Base-by-base conservation (phyloP, 352 stramenopile genomes). In the Globisporangium middletonii region DNA sequence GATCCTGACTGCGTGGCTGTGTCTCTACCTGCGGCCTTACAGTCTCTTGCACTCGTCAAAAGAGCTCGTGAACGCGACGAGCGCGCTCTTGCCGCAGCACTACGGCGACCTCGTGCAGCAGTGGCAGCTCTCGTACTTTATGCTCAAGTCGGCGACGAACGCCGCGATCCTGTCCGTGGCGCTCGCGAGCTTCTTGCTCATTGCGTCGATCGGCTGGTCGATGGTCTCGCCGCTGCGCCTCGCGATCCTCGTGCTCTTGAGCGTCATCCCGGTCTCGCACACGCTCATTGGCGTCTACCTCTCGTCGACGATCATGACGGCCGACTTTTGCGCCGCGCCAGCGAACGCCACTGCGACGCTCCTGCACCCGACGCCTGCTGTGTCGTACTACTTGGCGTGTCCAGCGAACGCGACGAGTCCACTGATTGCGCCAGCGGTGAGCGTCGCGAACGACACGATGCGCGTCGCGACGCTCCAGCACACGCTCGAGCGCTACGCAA, bases 131-230 rank as follows among this genome's bases (percentile, higher is more conserved):
- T 80, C 64, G 64, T 93, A 93, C 67, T 93, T 91, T 47, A 70
- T 86, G 64, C 76, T 93, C 57, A 88, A 93, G 65, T 85, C 77
- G 23, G 81, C 80, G 27, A 93, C 83, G 1, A 93, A 91, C 56
- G 77, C 72, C 0, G 82, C 82, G n/a, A 93, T 93, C 54, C 56
- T 93, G 26, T 70, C 73, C 2, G 82, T 93, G 7, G 62, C 79
- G 16, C 65, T 93, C 19, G 72, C 83, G 37, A 89, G 79, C 58
- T 89, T 93, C 59, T 59, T 93, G 47, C 86, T 80, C 23, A 90
- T 93, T 54, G 74, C 83, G 45, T 84, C 79, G 13, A 86, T 93
- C 46, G 83, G 83, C 2, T 93, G 83, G 83, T 79, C 80, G 16
- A 86, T 93, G 80, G 72, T 90, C 51, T 69, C 75, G 47, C 76